Percentiles rank a stretch among this genome's conserved stretches.
Evolutionary conservation across 192 early-diverging fungal genomes (phyloP).

Genomic region (Neocallimastix lanati): DNA sequence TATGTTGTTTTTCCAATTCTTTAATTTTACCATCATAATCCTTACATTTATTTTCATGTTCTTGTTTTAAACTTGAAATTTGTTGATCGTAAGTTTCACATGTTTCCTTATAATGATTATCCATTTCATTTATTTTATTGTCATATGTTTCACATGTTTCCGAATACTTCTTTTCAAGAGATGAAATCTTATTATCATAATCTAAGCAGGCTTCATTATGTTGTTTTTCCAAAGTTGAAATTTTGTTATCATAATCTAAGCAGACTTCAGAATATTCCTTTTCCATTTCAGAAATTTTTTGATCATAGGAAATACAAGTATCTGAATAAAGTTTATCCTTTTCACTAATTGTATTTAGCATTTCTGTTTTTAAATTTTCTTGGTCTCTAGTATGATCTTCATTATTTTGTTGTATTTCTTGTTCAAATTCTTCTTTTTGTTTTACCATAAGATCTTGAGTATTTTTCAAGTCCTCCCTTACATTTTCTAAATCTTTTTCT

Average conservation of each 20-base stretch:
- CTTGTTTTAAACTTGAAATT: not conserved
- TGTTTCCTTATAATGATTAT: not conserved
- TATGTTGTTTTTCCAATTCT: not conserved
- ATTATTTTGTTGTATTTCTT: not conserved
- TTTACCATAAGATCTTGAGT: not conserved
- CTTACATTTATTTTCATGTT: not conserved
- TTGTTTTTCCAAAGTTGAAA: not conserved
- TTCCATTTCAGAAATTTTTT: not conserved
- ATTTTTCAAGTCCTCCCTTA: not conserved
- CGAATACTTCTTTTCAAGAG: not conserved
- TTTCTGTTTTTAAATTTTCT: not conserved
- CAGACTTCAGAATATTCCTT: not conserved
- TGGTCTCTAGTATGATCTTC: not conserved
- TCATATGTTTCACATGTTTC: not conserved
- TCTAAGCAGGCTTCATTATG: not conserved
- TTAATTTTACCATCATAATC: not conserved
- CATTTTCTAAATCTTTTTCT: not conserved
- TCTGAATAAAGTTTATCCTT: not conserved
- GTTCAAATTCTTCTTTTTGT: not conserved
- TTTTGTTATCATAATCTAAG: not conserved
- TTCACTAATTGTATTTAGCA: not conserved
- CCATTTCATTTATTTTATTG: not conserved
- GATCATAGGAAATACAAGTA: not conserved
- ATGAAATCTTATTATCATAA: not conserved
- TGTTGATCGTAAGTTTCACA: not conserved